Conservation (phyloP, 2,329 filamentous ascomycete genomes). For the Knufia fluminis region DNA sequence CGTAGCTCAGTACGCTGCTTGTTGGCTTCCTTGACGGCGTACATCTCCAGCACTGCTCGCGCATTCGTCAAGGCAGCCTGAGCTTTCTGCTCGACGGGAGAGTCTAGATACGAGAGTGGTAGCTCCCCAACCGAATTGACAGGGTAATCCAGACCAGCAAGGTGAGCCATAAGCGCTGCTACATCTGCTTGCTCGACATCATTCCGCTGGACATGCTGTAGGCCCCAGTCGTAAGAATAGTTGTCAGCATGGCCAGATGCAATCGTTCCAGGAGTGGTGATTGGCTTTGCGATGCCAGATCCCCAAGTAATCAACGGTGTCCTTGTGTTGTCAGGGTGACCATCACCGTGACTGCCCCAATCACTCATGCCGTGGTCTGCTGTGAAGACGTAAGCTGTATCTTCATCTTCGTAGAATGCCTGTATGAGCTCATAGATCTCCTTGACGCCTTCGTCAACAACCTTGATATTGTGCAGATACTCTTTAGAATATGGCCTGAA, state of each 20-base stretch:
- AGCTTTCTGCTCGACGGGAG: conserved; percentile 65
- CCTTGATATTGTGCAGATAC: conserved; percentile 86
- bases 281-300: conserved; percentile 72
- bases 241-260: conserved; percentile 78
- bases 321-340: conserved; percentile 91
- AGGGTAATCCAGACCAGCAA: conserved; percentile 79
- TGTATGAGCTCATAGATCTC: conserved; percentile 75
- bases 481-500: conserved; percentile 90
- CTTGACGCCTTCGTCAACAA: conserved; percentile 83
- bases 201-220: conserved; percentile 71
- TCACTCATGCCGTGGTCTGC: conserved; percentile 99
- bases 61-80: conserved; percentile 77
- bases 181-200: conserved; percentile 93
- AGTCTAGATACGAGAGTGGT: conserved; percentile 71
- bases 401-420: conserved; percentile 71
- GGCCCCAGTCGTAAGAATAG: conserved; percentile 79
- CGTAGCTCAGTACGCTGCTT: conserved; percentile 68
- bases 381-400: conserved; percentile 93
- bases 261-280: conserved; percentile 43
- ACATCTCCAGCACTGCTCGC: conserved; percentile 86
- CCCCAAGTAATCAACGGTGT: conserved; percentile 92
- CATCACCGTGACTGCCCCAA: conserved; percentile 97
- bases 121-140: conserved; percentile 94
- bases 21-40: conserved; percentile 79
- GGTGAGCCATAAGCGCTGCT: conserved; percentile 88